phyloP scores from a whole-genome alignment of 129 eudicot genomes.

The Sambucus nigra region DNA sequence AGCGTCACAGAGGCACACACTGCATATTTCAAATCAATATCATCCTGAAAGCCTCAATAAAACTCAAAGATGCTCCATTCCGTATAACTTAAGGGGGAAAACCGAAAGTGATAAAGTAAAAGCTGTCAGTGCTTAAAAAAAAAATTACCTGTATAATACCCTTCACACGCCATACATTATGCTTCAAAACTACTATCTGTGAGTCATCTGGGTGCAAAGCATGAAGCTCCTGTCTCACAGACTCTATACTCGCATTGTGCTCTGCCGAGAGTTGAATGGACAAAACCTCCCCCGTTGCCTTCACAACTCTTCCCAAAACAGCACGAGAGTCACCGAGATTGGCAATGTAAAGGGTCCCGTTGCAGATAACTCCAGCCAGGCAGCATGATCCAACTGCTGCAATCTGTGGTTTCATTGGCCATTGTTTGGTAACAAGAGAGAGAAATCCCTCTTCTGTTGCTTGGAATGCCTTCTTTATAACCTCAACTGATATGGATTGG shows the following conservation, averaged over 20 bases:
- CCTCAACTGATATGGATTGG: conserved; percentile 83
- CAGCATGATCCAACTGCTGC: conserved; percentile 99
- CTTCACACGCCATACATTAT: conserved; percentile 94
- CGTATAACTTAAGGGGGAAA: too few relatives aligned
- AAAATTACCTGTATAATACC: conserved; percentile 76
- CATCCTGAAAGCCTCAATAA: too few relatives aligned
- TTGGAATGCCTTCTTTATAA: conserved; percentile 75
- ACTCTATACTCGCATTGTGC: conserved; percentile 74
- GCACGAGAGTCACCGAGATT: conserved; percentile 97
- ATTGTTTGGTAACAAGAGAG: conserved; percentile 65
- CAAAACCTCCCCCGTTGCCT: conserved; percentile 76
- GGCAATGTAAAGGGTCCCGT: conserved; percentile 70
- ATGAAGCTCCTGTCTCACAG: conserved; percentile 78
- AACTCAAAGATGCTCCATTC: too few relatives aligned
- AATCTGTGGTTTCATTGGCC: conserved; percentile 82
- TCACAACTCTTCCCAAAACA: conserved; percentile 74
- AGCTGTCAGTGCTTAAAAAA: background rate
- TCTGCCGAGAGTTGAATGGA: conserved; percentile 89
- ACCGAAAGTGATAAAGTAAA: background rate
- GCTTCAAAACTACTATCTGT: conserved; percentile 75
- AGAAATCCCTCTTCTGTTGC: conserved; percentile 91
- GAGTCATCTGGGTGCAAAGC: conserved; percentile 86
- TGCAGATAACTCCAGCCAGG: conserved; percentile 69
- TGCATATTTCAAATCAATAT: too few relatives aligned
- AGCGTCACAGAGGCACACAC: too few relatives aligned